Conservation (phyloP, 192 early-diverging fungal genomes). For the Thamnidium elegans region DNA sequence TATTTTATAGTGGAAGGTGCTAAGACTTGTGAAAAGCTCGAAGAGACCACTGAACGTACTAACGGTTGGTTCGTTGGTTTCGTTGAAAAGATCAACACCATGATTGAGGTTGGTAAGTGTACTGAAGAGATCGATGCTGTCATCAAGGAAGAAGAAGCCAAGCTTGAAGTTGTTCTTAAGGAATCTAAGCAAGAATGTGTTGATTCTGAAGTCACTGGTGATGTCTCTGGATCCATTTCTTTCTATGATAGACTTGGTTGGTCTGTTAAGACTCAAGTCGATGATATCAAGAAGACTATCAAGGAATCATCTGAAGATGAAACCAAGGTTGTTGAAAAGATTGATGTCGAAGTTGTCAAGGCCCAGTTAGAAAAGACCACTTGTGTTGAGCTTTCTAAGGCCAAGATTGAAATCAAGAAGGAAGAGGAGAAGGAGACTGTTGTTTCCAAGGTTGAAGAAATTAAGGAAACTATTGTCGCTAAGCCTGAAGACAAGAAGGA, state of each 20-base stretch:
- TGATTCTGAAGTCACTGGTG: not conserved
- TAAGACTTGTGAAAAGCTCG: not conserved
- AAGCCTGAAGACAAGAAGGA: too few species aligned
- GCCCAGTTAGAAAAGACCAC: not conserved
- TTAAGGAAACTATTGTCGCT: too few species aligned
- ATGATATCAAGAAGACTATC: not conserved
- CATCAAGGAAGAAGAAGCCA: conserved; percentile 3
- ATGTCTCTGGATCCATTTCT: not conserved
- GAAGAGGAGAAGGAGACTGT: not conserved
- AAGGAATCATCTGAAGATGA: not conserved
- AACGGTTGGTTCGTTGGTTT: not conserved
- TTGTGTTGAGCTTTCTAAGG: not conserved
- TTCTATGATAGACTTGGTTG: not conserved
- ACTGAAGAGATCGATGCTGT: conserved; percentile 11
- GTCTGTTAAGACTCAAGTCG: not conserved
- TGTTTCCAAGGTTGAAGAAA: too few species aligned
- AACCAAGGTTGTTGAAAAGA: not conserved
- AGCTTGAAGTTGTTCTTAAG: not conserved
- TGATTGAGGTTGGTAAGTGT: conserved; percentile 4
- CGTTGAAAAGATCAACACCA: not conserved
- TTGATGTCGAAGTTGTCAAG: not conserved
- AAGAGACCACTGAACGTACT: not conserved
- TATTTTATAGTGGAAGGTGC: too few species aligned
- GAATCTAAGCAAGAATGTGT: conserved; percentile 1
- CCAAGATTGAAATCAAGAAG: not conserved